These are phyloP conservation scores for Rhizopogon rudus DNA, from an alignment of 768 basidiomycete species.

Conservation along the genomic window DNA sequence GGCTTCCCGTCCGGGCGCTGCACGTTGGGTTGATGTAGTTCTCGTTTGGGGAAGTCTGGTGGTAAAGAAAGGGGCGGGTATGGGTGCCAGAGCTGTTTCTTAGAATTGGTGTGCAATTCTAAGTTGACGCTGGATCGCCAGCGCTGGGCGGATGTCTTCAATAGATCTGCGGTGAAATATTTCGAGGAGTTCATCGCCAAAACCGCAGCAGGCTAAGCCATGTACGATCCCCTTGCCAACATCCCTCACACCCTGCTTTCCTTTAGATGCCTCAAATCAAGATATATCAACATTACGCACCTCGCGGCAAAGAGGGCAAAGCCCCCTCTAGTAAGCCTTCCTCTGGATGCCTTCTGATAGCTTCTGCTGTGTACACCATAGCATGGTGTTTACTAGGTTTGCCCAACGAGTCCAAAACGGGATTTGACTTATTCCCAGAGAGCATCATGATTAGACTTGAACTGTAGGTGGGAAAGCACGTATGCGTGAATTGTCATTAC, in stretches of 20 bases:
- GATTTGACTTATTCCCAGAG: slow-evolving; percentile 18
- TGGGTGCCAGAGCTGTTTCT: slow-evolving; percentile 1
- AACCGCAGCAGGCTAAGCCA: slow-evolving; percentile 20
- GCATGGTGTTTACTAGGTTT: slow-evolving; percentile 18
- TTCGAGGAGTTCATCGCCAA: slow-evolving; percentile 20
- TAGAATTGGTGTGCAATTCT: slow-evolving; percentile 22
- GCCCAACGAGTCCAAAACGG: slow-evolving; percentile 19
- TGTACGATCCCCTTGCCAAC: slow-evolving; percentile 16
- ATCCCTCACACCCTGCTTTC: slow-evolving; percentile 10
- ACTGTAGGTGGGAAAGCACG: not conserved
- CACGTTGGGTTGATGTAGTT: slow-evolving; percentile 18
- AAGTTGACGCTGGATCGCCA: slow-evolving; percentile 20
- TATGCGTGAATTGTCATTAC: not conserved
- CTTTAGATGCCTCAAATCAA: not conserved
- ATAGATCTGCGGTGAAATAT: slow-evolving; percentile 10
- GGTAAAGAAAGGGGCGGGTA: slow-evolving; percentile 12
- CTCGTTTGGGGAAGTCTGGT: slow-evolving; percentile 13
- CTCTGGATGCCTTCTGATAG: slow-evolving; percentile 14
- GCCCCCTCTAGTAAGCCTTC: no score
- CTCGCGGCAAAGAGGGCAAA: no score
- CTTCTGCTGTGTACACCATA: slow-evolving; percentile 18
- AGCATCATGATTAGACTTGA: slow-evolving; percentile 15
- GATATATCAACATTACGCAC: slow-evolving; percentile 8
- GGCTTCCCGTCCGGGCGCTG: slow-evolving; percentile 9
- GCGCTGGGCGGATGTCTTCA: slow-evolving; percentile 11